Conservation (phyloP, 2,329 filamentous ascomycete species). For the Colletotrichum magnum region DNA sequence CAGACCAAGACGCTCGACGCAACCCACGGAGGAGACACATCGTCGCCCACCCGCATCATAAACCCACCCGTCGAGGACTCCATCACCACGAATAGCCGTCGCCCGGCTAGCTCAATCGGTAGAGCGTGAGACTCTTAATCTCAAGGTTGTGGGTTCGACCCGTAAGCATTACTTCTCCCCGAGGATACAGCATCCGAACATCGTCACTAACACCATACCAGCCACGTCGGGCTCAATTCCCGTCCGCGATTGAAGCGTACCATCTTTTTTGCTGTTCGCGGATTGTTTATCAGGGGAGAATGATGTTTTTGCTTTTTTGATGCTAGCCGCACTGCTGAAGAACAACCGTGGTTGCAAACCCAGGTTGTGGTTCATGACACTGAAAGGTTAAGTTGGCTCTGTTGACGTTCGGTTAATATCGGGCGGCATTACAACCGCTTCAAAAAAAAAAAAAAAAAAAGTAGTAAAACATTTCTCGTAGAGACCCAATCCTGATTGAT, state of each 20-base stretch:
- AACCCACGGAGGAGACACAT: not conserved
- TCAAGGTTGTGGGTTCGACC: slow-evolving; percentile 41
- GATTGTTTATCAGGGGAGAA: not conserved
- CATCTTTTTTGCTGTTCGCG: not conserved
- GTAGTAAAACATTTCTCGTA: no score
- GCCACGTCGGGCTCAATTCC: slow-evolving; percentile 38
- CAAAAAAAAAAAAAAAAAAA: no score
- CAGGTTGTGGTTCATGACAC: no score
- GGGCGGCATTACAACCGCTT: no score
- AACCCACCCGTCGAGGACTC: not conserved
- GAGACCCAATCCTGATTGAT: no score
- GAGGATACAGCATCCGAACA: not conserved
- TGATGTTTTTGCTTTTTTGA: no score
- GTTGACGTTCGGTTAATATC: no score
- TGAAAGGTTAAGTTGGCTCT: no score
- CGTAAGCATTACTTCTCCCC: not conserved
- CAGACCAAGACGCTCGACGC: no score
- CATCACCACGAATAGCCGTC: not conserved
- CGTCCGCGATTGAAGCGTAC: slow-evolving; percentile 26
- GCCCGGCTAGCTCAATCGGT: slow-evolving; percentile 78
- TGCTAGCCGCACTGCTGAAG: no score
- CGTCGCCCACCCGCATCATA: not conserved
- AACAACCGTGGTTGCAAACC: no score
- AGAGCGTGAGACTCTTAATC: slow-evolving; percentile 79
- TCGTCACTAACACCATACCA: slow-evolving; percentile 2